Percentiles rank a stretch among this genome's conserved stretches.
Conservation (phyloP, 148 eudicot genomes). For the Heliosperma pusillum region DNA sequence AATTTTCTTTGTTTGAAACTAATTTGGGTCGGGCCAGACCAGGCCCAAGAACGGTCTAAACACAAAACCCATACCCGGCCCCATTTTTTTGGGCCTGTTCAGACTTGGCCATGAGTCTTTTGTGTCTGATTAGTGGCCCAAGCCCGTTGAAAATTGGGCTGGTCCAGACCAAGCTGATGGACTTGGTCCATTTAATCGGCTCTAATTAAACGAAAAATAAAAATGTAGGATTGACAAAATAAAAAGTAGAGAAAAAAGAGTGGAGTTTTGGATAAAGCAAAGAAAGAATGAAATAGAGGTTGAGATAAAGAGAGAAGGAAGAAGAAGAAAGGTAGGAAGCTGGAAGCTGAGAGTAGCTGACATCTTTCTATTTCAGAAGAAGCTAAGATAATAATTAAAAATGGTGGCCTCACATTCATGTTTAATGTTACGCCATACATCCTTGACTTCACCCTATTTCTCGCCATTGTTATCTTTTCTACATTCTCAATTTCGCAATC, state of each 20-base stretch:
- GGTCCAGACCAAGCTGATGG: too few relatives aligned
- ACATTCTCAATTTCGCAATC: constrained; percentile 9
- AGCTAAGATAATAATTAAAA: not conserved
- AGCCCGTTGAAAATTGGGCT: too few relatives aligned
- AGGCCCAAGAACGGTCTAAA: too few relatives aligned
- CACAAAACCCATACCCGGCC: too few relatives aligned
- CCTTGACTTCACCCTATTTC: constrained; percentile 15
- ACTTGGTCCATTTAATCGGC: too few relatives aligned
- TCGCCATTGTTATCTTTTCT: not conserved
- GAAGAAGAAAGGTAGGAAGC: not conserved
- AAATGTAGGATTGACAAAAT: too few relatives aligned
- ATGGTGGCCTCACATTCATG: constrained; percentile 4
- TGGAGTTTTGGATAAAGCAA: not conserved
- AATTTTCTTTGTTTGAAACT: too few relatives aligned
- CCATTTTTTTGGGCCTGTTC: too few relatives aligned
- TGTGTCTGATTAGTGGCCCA: too few relatives aligned
- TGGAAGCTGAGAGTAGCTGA: not conserved
- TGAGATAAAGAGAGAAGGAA: not conserved
- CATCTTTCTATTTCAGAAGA: not conserved
- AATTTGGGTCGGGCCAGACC: too few relatives aligned
- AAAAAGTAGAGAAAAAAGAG: not conserved
- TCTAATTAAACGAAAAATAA: too few relatives aligned
- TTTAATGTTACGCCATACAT: not conserved
- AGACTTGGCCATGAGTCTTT: too few relatives aligned
- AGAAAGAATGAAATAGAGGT: not conserved